These are phyloP conservation scores for Cladophialophora yegresii DNA, from an alignment of 2,329 filamentous ascomycete species.

Conservation along the genomic window DNA sequence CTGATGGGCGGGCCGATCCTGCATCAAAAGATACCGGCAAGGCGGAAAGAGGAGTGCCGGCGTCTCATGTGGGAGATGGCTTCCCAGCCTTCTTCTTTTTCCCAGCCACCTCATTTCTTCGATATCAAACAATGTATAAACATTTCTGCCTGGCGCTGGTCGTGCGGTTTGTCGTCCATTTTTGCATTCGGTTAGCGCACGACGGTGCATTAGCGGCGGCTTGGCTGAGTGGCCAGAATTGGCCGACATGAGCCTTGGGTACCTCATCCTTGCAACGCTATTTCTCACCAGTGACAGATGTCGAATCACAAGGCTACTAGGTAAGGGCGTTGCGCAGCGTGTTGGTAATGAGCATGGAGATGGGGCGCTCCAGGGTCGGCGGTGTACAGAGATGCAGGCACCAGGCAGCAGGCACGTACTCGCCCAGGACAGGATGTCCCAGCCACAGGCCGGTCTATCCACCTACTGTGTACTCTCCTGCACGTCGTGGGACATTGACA, in stretches of 20 bases:
- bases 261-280: not conserved
- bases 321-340: not conserved
- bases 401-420: not conserved
- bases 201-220: not conserved
- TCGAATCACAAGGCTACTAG: not conserved
- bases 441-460: too few relatives aligned
- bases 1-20: not conserved
- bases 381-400: not conserved
- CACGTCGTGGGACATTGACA: not conserved
- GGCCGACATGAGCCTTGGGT: not conserved
- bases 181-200: constrained; percentile 11
- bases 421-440: not conserved
- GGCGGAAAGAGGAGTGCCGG: not conserved
- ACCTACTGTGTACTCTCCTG: not conserved
- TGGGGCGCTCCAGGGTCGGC: not conserved
- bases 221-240: not conserved
- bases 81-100: constrained; percentile 27
- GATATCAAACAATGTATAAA: constrained; percentile 24
- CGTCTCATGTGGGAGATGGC: not conserved
- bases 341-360: not conserved
- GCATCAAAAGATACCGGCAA: not conserved
- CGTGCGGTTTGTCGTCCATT: constrained; percentile 28
- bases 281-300: not conserved
- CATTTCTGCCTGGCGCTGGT: constrained; percentile 16
- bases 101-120: not conserved